Evolutionary conservation across 768 basidiomycete species (phyloP).

Genomic region (Phylloporus arenicola): DNA sequence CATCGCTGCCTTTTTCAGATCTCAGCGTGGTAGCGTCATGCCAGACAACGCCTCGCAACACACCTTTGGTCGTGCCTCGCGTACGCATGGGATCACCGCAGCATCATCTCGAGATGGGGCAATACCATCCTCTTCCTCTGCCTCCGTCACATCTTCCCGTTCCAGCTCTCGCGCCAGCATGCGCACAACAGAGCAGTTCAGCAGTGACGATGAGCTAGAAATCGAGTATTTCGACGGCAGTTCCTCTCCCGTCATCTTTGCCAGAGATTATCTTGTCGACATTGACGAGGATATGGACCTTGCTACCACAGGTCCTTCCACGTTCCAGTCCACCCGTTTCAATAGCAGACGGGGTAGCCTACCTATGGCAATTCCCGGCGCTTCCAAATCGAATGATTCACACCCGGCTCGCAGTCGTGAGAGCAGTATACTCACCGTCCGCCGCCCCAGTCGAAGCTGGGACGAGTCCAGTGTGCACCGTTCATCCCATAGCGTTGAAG

Average conservation of each 20-base stretch:
- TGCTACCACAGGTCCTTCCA: slow-evolving; percentile 23
- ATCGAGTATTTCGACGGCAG: slow-evolving; percentile 36
- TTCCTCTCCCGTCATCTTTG: slow-evolving; percentile 35
- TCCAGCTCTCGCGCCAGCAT: slow-evolving; percentile 31
- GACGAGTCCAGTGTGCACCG: slow-evolving; percentile 38
- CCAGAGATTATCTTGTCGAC: slow-evolving; percentile 38
- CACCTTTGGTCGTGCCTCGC: slow-evolving; percentile 44
- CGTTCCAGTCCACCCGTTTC: slow-evolving; percentile 14
- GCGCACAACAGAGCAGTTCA: slow-evolving; percentile 35
- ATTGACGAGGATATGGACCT: slow-evolving; percentile 28
- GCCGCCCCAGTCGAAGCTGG: slow-evolving; percentile 56
- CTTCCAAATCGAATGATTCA: slow-evolving; percentile 15
- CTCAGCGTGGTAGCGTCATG: slow-evolving; percentile 24
- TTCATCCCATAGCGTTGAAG: slow-evolving; percentile 17
- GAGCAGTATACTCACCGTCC: slow-evolving; percentile 52
- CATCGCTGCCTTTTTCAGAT: slow-evolving; percentile 16
- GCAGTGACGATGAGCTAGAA: slow-evolving; percentile 45
- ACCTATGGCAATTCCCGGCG: slow-evolving; percentile 55
- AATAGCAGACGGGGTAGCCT: slow-evolving; percentile 47
- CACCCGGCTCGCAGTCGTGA: slow-evolving; percentile 44
- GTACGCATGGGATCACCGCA: slow-evolving; percentile 17
- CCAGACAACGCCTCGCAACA: slow-evolving; percentile 44
- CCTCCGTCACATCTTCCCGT: slow-evolving; percentile 37
- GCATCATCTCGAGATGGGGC: slow-evolving; percentile 20
- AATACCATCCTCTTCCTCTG: slow-evolving; percentile 40